Conservation (phyloP, 1,139 yeast species). For the Yamadazyma kanchanaburiensis region DNA sequence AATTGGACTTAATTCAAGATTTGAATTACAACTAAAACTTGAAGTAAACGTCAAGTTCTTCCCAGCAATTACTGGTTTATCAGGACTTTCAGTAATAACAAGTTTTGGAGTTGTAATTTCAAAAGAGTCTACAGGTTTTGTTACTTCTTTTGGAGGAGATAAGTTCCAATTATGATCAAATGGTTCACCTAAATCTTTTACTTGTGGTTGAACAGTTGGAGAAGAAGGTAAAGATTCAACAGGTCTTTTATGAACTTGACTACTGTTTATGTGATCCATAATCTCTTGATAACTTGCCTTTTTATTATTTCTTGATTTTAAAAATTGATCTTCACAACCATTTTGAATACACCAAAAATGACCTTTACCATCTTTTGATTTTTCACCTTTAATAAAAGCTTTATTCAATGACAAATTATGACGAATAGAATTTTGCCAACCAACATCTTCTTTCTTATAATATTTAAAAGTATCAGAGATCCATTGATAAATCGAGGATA, state of each 20-base stretch:
- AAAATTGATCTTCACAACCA: constrained; percentile 80
- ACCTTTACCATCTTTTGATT: constrained; percentile 94
- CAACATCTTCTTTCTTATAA: constrained; percentile 82
- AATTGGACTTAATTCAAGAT: constrained; percentile 60
- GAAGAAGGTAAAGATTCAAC: constrained; percentile 28
- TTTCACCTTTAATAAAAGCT: constrained; percentile 86
- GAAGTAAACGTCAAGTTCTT: constrained; percentile 48
- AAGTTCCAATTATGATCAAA: constrained; percentile 12
- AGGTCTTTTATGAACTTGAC: neutral
- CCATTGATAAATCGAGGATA: constrained; percentile 92
- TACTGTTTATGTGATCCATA: constrained; percentile 37
- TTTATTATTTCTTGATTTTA: constrained; percentile 56
- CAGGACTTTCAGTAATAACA: constrained; percentile 33
- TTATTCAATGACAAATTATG: constrained; percentile 82
- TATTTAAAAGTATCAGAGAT: constrained; percentile 82
- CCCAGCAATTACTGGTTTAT: constrained; percentile 40
- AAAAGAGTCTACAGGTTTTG: constrained; percentile 1
- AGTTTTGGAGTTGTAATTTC: constrained; percentile 23
- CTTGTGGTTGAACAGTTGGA: constrained; percentile 3
- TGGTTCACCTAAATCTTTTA: constrained; percentile 27
- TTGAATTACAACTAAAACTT: constrained; percentile 64
- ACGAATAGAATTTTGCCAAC: constrained; percentile 92
- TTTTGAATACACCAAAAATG: constrained; percentile 92
- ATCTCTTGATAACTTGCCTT: constrained; percentile 45
- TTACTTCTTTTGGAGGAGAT: constrained; percentile 8